A percentile compares a stretch with the other conserved stretches of the same genome.
Conservation (phyloP, 805 yeast species). For the Candida nanaspora region DNA sequence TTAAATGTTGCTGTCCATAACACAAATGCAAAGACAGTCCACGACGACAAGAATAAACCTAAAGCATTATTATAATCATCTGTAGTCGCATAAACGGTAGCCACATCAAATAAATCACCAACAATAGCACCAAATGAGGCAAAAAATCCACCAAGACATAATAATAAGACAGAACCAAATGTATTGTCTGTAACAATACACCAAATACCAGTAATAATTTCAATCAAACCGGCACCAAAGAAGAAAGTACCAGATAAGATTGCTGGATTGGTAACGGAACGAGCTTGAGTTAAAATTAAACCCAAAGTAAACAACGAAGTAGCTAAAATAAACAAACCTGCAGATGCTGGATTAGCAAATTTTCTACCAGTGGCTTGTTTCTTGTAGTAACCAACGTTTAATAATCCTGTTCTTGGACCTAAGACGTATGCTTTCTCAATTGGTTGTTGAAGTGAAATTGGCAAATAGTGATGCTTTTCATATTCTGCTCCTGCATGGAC, state of each 20-base stretch:
- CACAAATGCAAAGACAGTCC: constrained; percentile 41
- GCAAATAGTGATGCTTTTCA: constrained; percentile 11
- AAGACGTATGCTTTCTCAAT: constrained; percentile 19
- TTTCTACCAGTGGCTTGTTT: constrained; percentile 34
- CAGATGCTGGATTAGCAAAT: constrained; percentile 41
- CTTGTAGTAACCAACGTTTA: constrained; percentile 38
- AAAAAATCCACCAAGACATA: constrained; percentile 44
- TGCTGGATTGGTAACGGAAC: constrained; percentile 34
- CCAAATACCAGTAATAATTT: constrained; percentile 44
- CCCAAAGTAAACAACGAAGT: constrained; percentile 42
- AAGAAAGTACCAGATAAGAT: constrained; percentile 36
- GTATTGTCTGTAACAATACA: constrained; percentile 39
- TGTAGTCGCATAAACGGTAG: constrained; percentile 29
- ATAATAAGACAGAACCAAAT: constrained; percentile 40
- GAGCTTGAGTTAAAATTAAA: constrained; percentile 35
- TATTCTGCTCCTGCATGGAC: constrained; percentile 12
- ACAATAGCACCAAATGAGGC: constrained; percentile 35
- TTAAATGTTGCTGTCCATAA: constrained; percentile 36
- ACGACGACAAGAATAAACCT: constrained; percentile 38
- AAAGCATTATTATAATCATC: constrained; percentile 32
- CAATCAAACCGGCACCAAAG: constrained; percentile 42
- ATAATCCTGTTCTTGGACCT: constrained; percentile 32
- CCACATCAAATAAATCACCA: constrained; percentile 35
- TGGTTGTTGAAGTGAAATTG: constrained; percentile 3
- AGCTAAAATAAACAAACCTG: constrained; percentile 40